These are phyloP conservation scores for Alternaria hordeiaustralica DNA, from an alignment of 2,329 filamentous ascomycete species.

Conservation along the genomic window DNA sequence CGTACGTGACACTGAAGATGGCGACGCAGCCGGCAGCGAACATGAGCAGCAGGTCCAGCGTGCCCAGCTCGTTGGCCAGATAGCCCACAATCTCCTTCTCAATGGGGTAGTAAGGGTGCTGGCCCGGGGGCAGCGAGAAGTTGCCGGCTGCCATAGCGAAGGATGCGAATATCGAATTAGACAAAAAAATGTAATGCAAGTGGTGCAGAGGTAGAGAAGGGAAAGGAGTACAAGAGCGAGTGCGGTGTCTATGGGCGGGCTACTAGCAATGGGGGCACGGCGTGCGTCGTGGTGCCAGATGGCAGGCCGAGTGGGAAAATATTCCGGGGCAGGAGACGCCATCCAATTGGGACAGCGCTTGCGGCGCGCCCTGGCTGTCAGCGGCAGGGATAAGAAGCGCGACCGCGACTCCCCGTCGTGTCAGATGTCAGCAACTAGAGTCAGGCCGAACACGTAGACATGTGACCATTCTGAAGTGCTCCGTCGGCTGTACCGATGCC, in stretches of 20 bases:
- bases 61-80: constrained; percentile 68
- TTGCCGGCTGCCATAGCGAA: constrained; percentile 20
- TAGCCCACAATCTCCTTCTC: constrained; percentile 68
- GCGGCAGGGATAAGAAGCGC: constrained; percentile 4
- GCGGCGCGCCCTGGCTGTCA: background rate
- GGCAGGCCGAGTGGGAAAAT: constrained; percentile 5
- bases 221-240: background rate
- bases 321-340: constrained; percentile 10
- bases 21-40: constrained; percentile 64
- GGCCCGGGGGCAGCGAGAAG: constrained; percentile 19
- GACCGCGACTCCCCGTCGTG: background rate
- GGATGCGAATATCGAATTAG: background rate
- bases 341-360: background rate
- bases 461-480: constrained; percentile 4
- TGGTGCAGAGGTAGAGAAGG: background rate
- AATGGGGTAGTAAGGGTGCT: constrained; percentile 75
- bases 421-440: background rate
- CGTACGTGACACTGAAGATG: constrained; percentile 65
- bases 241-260: background rate
- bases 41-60: constrained; percentile 63
- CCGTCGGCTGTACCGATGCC: background rate
- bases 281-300: constrained; percentile 9
- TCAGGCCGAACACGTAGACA: constrained; percentile 9
- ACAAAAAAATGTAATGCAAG: background rate
- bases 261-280: constrained; percentile 11